Base-by-base conservation (phyloP, 2,329 filamentous ascomycete species). In the Xylaria sp. region DNA sequence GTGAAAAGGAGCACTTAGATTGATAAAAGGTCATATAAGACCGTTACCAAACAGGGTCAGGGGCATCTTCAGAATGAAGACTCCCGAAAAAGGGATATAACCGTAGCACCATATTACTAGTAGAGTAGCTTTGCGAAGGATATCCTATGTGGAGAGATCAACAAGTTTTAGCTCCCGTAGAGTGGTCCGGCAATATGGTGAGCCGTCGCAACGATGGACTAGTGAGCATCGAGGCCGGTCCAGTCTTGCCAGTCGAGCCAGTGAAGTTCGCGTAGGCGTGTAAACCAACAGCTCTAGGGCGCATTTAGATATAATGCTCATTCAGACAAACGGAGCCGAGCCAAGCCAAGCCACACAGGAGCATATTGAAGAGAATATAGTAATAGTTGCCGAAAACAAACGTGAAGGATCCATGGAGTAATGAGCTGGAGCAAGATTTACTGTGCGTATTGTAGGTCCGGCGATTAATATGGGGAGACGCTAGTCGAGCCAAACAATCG, bases 211-310 rank as follows among this genome's bases (percentile, higher is more conserved):
- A 44, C 20, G 38, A 56, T 44, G 40, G 58, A 59, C 59, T 60
- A 66, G 42, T 44, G 60, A 62, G 44, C 38, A 44, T 71, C 66
- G 63, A 71, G 66, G 63, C 66, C 51, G 38, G 54, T 59, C 63
- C 38, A 33, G 33, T 33, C 33, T 33, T 33, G 33, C 33, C 33
- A 33, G 33, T 33, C 33, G 10, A 7, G 10, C 33, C 33, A 57
- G 38, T n/a, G 40, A 38, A 40, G 5, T 49, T 49, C 36, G 36
- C 17, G 38, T 36, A n/a, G 28, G 56, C 48, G 23, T 61, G 31
- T 51, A 56, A 26, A 33, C 38, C 38, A 40, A 40, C 42, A 44
- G 17, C 23, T 23, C 23, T 31, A n/a, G 6, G 48, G 17, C 17
- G 28, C 38, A 53, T 56, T 42, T 60, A 38, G 48, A 54, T 28